Base-by-base conservation (phyloP, 768 basidiomycete species). In the Mycena filopes region DNA sequence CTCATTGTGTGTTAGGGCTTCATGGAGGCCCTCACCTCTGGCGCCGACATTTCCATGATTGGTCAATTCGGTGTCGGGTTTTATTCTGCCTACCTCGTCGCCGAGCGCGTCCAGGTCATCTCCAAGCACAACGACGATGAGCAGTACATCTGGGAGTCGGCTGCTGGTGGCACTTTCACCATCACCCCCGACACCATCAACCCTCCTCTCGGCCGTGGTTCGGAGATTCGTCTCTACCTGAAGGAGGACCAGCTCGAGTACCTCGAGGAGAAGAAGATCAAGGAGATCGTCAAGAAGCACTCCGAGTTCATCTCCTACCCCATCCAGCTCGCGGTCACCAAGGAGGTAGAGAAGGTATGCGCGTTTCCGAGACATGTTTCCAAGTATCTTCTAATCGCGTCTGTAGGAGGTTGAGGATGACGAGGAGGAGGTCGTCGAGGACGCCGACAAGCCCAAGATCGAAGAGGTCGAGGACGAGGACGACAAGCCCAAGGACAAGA, bases 81-180 rank as follows among this genome's bases (percentile, higher is more conserved):
- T 91, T 99, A 99, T 89, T 98, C 97, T 50, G 94, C 95, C 18
- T 99, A 99, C 88, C 95, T 99, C 73, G 96, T 99, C 70, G 96
- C 97, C 72, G 97, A 99, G 83, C 91, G 92, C 70, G 97, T 99
- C 4, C 96, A 98, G 81, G 95, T 99, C 77, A 92, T 98, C 81
- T 95, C 96, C 70, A 99, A 99, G 84, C 96, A 99, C 87, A 99
- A 99, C 75, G 97, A 99, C 74, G 97, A 99, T 78, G 98, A 99
- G 83, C 97, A 99, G 81, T 99, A 99, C 85, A 96, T 99, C 81
- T 99, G 97, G 98, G 97, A 99, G 87, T 99, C 97, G n/a, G 92
- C 98, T 68, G 97, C 97, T 33, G 98, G 97, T 77, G 98, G 97
- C 60, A 99, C 97, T 55, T 99, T 99, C 86, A 99, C 98, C 75